Evolutionary conservation across 2,329 filamentous ascomycete genomes (phyloP), one percentile per base, ranked within the genome.

Genomic region (Claviceps arundinis): DNA sequence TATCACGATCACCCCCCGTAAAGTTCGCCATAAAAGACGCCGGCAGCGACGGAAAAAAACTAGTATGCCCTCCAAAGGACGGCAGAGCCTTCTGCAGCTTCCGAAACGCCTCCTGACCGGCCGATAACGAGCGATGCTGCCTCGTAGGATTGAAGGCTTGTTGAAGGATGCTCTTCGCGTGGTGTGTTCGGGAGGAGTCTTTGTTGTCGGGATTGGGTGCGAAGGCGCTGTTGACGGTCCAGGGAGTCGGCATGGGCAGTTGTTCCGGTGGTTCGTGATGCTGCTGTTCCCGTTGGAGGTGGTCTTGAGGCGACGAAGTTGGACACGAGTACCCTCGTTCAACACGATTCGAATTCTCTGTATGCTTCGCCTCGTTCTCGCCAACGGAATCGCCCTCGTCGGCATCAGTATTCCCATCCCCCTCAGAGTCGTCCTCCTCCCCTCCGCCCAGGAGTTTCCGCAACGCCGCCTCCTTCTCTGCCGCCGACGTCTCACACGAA

Each of bases 401-500:
- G 56, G 60, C n/a, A 55, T 61, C 24, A 8, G 41, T 37, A 48
- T 59, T 58, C n/a, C 55, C 58, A 48, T 59, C 59, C n/a, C 55
- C 58, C 34, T 52, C 49, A 3, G 46, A 56, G 8, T 52, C 55
- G 6, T 52, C 55, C 3, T 59, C 55, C 5, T 47, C 54, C 5
- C 59, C 59, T 14, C 43, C 56, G 17, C 64, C 63, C 9, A 64
- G 61, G 11, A 65, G 50, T 50, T 67, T 66, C 30, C 77, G 72
- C 69, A 82, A 68, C 0, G 75, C 78, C 6, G 75, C 74, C 16
- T 71, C 74, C 63, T 78, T 82, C 61, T 82, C 80, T 30, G 72
- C 70, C 4, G 77, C 77, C 5, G 78, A 75, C 0, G 77, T 82
- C 51, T 68, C 73, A 5, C 72, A 67, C 3, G 76, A 74, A 13